Conservation (phyloP, 139 green algal species). For the Haematococcus lacustris region DNA sequence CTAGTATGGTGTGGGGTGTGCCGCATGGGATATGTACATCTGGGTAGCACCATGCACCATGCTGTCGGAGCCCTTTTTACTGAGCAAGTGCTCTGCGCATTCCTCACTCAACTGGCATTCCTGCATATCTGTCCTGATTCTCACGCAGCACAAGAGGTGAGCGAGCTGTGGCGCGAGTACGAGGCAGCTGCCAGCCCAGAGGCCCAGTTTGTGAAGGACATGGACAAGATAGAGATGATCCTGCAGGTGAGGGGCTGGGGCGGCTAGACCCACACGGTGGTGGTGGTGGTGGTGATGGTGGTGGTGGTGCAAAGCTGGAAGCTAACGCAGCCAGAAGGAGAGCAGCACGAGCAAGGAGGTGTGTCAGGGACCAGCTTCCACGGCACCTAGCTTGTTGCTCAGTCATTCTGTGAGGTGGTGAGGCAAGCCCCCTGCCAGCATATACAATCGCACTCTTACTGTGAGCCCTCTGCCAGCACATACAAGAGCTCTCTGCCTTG, state of each 20-base stretch:
- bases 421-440: background rate
- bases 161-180: conserved; percentile 85
- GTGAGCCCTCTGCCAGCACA: background rate
- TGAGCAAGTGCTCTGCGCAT: too few relatives aligned
- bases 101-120: too few relatives aligned
- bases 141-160: too few relatives aligned
- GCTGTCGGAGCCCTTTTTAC: too few relatives aligned
- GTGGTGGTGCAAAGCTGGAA: background rate
- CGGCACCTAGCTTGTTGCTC: background rate
- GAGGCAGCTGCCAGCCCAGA: conserved; percentile 68
- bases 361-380: background rate
- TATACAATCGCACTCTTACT: background rate
- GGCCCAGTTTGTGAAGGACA: conserved; percentile 87
- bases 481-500: background rate
- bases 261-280: background rate
- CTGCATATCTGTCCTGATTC: too few relatives aligned
- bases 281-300: background rate
- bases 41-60: too few relatives aligned
- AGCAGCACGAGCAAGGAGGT: background rate
- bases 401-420: background rate
- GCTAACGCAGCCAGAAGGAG: background rate
- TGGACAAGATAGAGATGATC: conserved; percentile 92
- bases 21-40: too few relatives aligned
- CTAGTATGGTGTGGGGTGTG: too few relatives aligned
- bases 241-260: conserved; percentile 23